Evolutionary conservation across 2,329 filamentous ascomycete species (phyloP).

Genomic region (Emergomyces pasteurianus): DNA sequence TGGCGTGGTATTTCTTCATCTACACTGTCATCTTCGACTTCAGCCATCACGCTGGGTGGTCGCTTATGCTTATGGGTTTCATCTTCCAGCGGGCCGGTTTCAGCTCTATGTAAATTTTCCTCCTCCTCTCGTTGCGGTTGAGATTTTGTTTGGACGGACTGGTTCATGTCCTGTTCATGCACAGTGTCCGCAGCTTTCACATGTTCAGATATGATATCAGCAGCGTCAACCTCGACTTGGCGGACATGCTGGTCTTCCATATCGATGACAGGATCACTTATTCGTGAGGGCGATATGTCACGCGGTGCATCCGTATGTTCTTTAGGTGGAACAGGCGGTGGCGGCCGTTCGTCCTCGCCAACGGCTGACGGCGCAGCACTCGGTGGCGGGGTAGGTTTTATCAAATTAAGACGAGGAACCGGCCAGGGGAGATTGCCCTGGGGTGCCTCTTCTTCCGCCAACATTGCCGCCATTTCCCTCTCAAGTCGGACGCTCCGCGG

Average conservation of each 20-base stretch:
- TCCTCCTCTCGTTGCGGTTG: not conserved
- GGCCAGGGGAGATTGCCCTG: conserved; percentile 26
- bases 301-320: not conserved
- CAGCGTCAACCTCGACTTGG: not conserved
- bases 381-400: conserved; percentile 46
- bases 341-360: conserved; percentile 9
- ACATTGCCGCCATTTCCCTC: conserved; percentile 10
- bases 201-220: not conserved
- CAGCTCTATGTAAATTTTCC: not conserved
- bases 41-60: conserved; percentile 11
- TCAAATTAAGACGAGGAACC: conserved; percentile 44
- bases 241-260: not conserved
- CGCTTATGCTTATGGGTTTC: not conserved
- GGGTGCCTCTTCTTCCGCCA: conserved; percentile 12
- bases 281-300: not conserved
- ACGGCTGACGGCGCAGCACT: conserved; percentile 32
- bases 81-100: not conserved
- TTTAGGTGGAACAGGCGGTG: not conserved
- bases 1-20: not conserved
- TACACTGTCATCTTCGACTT: conserved; percentile 25
- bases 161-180: not conserved
- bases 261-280: not conserved
- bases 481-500: conserved; percentile 18
- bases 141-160: not conserved
- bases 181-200: not conserved